Base-by-base conservation (phyloP, 257 asterid genomes). In the Petunia axillaris region DNA sequence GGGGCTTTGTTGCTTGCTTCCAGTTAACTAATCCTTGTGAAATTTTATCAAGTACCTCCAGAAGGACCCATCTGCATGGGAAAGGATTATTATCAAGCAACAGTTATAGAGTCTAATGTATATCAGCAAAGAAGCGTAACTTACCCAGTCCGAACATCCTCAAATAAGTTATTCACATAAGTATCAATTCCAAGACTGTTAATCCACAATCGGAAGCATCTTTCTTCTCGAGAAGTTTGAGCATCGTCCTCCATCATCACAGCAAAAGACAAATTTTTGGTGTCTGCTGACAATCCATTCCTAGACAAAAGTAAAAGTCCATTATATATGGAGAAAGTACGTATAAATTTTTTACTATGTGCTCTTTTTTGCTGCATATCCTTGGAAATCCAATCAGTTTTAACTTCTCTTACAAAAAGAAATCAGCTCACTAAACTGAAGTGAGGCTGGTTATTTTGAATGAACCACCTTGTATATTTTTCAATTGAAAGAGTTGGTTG, bases 141-240 rank as follows among this genome's bases (percentile, higher is more conserved):
- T 86, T 81, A 92, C 97, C 97, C 97, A 44, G 81, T 71, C 80
- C 96, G 83, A 81, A 93, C 92, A 85, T 93, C 96, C 89, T 93
- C 98, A 82, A 93, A 93, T 65, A 92, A 46, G 78, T 92, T 88
- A 78, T 92, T 91, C 63, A 93, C 93, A 40, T 89, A 86, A 5
- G 92, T 82, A 40, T 91, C 96, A n/a, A 86, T 79, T 79, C 98
- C 98, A 78, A 92, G 94, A 82, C 98, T 92, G 89, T 92, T 93
- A 76, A 93, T 89, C 98, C 98, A 93, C 77, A 92, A 89, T 64
- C 98, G 88, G 84, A 93, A 93, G 88, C 98, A 93, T 85, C 96
- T 93, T 84, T 91, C 98, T 82, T 93, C 98, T 57, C 95, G 88
- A 54, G 97, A 91, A 53, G 96, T 93, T 86, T 92, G 90, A 85